Evolutionary conservation across 441 rosid genomes (phyloP), one percentile per base, ranked within the genome.

Genomic region (Macaranga tanarius): DNA sequence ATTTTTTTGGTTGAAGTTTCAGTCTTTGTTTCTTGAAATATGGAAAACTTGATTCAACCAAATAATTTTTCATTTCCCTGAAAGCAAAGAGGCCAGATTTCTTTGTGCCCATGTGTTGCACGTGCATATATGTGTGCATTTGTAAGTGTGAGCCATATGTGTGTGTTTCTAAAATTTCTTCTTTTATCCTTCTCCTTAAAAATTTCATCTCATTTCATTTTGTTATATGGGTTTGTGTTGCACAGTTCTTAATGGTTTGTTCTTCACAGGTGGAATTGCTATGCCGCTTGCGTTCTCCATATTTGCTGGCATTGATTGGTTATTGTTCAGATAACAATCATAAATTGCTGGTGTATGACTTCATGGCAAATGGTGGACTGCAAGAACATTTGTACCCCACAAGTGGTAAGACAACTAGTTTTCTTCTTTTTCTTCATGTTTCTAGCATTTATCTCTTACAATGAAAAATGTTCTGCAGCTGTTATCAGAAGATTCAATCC

Each of bases 241-340:
- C 69, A 10, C 48, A 13, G 6, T 11, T 19, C 65, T 50, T 47
- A 61, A 64, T 70, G 66, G 63, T 72, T 66, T 44, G 48, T 31
- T 58, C 25, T 57, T 82, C 26, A 48, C 70, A 95, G 97, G 96
- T 91, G 75, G 97, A 91, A 74, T 73, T 95, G 81, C 88, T 92
- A 71, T 76, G 91, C 63, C 89, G 85, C 69, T 83, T 91, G 59
- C 89, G 77, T 12, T 88, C 91, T 70, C 97, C 97, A 0, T 92
- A 91, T 81, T 77, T 92, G 81, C 75, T 90, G 81, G 87, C 97
- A 58, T 82, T 95, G 84, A 80, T 92, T 70, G 99, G 97, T n/a
- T 89, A 92, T 82, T 92, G 95, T 67, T 92, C 97, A 2, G 94
- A 88, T 80, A 82, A 72, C 56, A 84, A 67, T 73, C 95, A 79